Evolutionary conservation across 2,329 filamentous ascomycete genomes (phyloP).

Genomic region (Cladosporium austrohemisphaericum): DNA sequence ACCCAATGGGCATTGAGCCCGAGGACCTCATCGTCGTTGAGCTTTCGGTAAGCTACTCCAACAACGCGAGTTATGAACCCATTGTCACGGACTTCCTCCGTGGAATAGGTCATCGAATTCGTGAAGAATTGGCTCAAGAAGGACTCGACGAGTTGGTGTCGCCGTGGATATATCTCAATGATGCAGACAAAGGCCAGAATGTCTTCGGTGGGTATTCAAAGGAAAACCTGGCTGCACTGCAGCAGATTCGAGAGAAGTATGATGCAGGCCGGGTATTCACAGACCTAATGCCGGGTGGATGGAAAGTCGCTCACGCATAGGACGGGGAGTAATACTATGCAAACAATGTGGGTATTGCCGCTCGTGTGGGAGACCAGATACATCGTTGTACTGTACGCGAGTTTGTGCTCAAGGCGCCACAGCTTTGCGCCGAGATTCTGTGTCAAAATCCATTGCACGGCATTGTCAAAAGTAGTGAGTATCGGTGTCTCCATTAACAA

Average conservation of each 20-base stretch:
- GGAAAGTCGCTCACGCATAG: constrained; percentile 7
- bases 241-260: constrained; percentile 17
- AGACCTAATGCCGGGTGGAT: constrained; percentile 21
- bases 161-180: constrained; percentile 21
- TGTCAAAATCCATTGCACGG: too few species aligned
- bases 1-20: constrained; percentile 9
- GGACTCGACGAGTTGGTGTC: background rate
- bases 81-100: constrained; percentile 1
- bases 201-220: constrained; percentile 21
- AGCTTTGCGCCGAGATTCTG: too few species aligned
- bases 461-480: too few species aligned
- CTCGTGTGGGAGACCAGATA: too few species aligned
- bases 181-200: constrained; percentile 21
- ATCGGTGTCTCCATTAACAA: too few species aligned
- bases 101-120: background rate
- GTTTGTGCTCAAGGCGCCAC: too few species aligned
- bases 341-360: too few species aligned
- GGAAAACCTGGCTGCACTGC: constrained; percentile 17
- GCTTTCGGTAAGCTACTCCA: constrained; percentile 3
- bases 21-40: background rate
- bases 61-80: constrained; percentile 6
- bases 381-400: too few species aligned
- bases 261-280: constrained; percentile 23
- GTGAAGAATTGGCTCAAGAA: background rate
- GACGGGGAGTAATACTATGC: too few species aligned